Evolutionary conservation across 2,329 filamentous ascomycete genomes (phyloP).

Genomic region (Calonectria henricotiae): DNA sequence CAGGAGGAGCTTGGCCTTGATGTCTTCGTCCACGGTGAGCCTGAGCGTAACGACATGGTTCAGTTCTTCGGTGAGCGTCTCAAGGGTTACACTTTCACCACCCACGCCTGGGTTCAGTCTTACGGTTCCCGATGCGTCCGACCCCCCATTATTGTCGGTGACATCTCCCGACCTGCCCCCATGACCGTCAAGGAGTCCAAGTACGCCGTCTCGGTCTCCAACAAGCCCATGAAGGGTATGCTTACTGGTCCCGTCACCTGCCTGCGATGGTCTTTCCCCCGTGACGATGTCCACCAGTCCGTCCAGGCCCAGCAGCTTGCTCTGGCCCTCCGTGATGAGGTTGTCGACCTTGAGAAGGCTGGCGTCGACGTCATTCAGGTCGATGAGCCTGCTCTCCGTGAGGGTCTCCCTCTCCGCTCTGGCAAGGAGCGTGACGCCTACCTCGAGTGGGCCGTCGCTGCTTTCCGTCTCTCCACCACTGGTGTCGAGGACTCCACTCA

Average conservation of each 20-base stretch:
- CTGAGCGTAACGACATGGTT: slow-evolving; percentile 99
- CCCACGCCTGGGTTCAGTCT: slow-evolving; percentile 98
- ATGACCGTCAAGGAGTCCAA: slow-evolving; percentile 99
- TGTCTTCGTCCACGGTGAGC: slow-evolving; percentile 98
- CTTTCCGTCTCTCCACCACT: slow-evolving; percentile 95
- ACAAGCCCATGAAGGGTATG: slow-evolving; percentile 99
- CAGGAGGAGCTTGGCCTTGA: slow-evolving; percentile 98
- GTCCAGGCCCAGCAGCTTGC: slow-evolving; percentile 99
- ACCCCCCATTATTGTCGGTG: slow-evolving; percentile 98
- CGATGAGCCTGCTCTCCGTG: slow-evolving; percentile 98
- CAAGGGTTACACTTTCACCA: slow-evolving; percentile 98
- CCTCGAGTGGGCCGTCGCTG: slow-evolving; percentile 97
- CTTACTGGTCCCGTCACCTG: slow-evolving; percentile 99
- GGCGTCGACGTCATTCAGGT: slow-evolving; percentile 99
- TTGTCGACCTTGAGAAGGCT: slow-evolving; percentile 96
- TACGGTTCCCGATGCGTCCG: slow-evolving; percentile 99
- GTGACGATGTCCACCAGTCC: slow-evolving; percentile 99
- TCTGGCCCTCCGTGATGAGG: slow-evolving; percentile 97
- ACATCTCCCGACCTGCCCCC: slow-evolving; percentile 95
- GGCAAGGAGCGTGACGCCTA: slow-evolving; percentile 97
- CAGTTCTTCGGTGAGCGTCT: slow-evolving; percentile 99
- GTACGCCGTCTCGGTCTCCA: slow-evolving; percentile 95
- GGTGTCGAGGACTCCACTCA: slow-evolving; percentile 96
- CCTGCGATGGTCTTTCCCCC: slow-evolving; percentile 99
- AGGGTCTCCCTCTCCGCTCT: slow-evolving; percentile 96